Conservation (phyloP, 2,329 filamentous ascomycete genomes). For the Stachybotrys chlorohalonatus region DNA sequence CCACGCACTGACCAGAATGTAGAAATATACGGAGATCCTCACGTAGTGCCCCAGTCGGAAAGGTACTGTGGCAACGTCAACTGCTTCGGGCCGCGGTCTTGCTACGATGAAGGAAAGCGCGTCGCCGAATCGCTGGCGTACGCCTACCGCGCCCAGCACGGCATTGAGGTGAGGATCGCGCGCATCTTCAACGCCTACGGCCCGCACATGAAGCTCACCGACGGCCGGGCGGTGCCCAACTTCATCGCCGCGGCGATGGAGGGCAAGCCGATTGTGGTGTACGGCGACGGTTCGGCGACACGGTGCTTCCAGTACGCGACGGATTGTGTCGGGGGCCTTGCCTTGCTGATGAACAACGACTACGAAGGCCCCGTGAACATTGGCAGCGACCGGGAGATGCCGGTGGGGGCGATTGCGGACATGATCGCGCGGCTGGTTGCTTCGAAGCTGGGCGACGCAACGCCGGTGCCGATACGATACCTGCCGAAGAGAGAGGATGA, state of each 20-base stretch:
- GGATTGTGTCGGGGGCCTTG: slow-evolving; percentile 4
- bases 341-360: slow-evolving; percentile 4
- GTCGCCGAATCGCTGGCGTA: slow-evolving; percentile 27
- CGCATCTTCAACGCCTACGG: slow-evolving; percentile 9
- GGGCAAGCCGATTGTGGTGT: slow-evolving; percentile 2
- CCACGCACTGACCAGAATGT: not conserved
- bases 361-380: slow-evolving; percentile 5
- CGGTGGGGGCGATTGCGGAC: slow-evolving; percentile 3
- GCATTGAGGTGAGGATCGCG: slow-evolving; percentile 11
- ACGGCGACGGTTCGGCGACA: slow-evolving; percentile 5
- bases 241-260: slow-evolving; percentile 6
- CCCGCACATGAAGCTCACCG: slow-evolving; percentile 4
- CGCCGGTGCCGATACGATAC: slow-evolving; percentile 1
- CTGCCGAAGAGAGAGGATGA: slow-evolving; percentile 6
- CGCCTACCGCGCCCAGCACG: slow-evolving; percentile 10
- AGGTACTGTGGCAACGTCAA: slow-evolving; percentile 30
- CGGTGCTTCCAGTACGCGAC: slow-evolving; percentile 6
- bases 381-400: slow-evolving; percentile 5
- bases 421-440: slow-evolving; percentile 4
- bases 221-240: slow-evolving; percentile 7
- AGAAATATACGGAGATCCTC: slow-evolving; percentile 6
- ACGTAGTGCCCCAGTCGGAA: slow-evolving; percentile 9
- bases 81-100: slow-evolving; percentile 27
- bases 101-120: slow-evolving; percentile 32
- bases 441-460: slow-evolving; percentile 1